Percentiles rank a stretch among this genome's conserved stretches.
Evolutionary conservation across 2,329 filamentous ascomycete species (phyloP).

Genomic region (Aspergillus transmontanensis): DNA sequence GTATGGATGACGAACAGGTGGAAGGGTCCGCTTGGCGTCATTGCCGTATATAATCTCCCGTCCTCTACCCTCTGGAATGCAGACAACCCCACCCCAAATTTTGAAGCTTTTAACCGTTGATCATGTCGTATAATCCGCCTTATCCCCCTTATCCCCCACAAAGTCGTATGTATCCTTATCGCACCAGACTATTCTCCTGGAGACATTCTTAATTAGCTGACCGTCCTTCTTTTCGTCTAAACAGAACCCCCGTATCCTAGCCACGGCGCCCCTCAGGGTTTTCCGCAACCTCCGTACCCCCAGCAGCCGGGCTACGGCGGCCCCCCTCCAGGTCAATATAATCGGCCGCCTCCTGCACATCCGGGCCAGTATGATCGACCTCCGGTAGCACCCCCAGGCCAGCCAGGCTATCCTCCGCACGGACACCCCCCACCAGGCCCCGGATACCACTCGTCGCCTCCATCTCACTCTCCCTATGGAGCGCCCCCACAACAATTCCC

Average conservation of each 20-base stretch:
- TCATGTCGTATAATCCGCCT: background rate
- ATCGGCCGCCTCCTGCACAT: conserved; percentile 1
- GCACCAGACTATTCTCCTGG: background rate
- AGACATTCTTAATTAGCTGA: background rate
- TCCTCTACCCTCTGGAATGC: background rate
- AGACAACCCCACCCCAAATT: background rate
- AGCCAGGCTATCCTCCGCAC: conserved; percentile 30
- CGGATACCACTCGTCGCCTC: conserved; percentile 12
- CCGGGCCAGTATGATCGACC: conserved; percentile 23
- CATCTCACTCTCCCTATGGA: conserved; percentile 20
- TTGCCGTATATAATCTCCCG: background rate
- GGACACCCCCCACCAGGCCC: conserved; percentile 17
- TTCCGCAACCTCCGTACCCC: conserved; percentile 30
- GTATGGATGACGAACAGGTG: background rate
- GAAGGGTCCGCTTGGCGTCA: background rate
- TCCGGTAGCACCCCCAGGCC: conserved; percentile 31
- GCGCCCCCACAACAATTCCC: conserved; percentile 18
- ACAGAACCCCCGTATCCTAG: conserved; percentile 30
- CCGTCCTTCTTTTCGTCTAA: background rate
- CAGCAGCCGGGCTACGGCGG: conserved; percentile 19
- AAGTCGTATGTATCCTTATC: background rate
- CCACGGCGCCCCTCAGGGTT: conserved; percentile 27
- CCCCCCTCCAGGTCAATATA: conserved; percentile 25
- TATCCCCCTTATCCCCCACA: background rate
- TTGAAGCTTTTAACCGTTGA: background rate